Evolutionary conservation across 2,329 filamentous ascomycete genomes (phyloP).

Genomic region (Colletotrichum euphorbiae): DNA sequence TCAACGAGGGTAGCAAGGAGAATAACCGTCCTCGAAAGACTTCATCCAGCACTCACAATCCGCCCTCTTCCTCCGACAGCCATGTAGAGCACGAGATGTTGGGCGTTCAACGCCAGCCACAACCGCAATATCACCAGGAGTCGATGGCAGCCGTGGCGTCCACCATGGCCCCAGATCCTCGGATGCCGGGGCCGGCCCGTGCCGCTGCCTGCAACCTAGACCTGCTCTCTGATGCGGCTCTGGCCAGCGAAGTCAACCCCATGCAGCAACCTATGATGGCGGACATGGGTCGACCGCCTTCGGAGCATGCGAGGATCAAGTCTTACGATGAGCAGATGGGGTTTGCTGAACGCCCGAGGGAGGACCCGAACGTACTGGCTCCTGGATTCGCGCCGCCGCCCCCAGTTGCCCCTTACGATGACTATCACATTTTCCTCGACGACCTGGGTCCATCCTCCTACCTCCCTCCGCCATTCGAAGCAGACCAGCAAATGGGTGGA

Average conservation of each 20-base stretch:
- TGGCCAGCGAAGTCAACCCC: conserved; percentile 66
- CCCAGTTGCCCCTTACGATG: conserved; percentile 59
- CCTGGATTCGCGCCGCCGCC: conserved; percentile 55
- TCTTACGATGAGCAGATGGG: conserved; percentile 61
- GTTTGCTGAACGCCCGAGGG: conserved; percentile 62
- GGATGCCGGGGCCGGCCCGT: conserved; percentile 52
- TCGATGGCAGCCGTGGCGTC: conserved; percentile 53
- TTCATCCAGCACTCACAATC: conserved; percentile 54
- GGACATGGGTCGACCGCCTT: conserved; percentile 55
- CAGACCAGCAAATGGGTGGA: conserved; percentile 63
- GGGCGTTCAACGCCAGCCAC: conserved; percentile 52
- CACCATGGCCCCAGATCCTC: conserved; percentile 59
- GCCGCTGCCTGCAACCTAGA: conserved; percentile 67
- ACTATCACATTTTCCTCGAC: conserved; percentile 70
- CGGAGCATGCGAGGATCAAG: conserved; percentile 59
- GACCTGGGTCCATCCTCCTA: conserved; percentile 66
- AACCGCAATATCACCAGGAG: conserved; percentile 56
- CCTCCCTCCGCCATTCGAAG: conserved; percentile 65
- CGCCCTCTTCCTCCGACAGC: conserved; percentile 60
- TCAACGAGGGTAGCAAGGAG: conserved; percentile 70
- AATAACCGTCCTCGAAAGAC: conserved; percentile 62
- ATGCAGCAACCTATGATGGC: conserved; percentile 61
- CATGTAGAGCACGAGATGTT: conserved; percentile 61
- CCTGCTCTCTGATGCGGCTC: conserved; percentile 69
- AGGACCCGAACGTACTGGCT: conserved; percentile 57